A percentile compares a stretch with the other conserved stretches of the same genome.
These are phyloP conservation scores for Ustilago shanxiensis DNA, from an alignment of 1,284 basidiomycete genomes.

Conservation along the genomic window DNA sequence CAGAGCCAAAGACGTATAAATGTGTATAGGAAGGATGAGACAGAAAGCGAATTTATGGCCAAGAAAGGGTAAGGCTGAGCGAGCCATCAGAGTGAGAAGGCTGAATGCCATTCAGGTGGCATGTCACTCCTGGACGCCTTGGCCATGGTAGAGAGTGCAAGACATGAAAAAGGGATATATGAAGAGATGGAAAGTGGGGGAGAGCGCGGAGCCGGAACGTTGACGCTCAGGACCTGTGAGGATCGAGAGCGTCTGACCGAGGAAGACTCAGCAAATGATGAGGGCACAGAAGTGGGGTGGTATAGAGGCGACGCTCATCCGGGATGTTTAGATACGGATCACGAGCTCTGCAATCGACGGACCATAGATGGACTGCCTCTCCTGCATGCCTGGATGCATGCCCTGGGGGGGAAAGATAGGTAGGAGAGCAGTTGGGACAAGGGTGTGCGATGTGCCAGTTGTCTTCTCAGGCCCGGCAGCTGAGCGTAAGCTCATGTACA, in stretches of 20 bases:
- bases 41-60: neutral
- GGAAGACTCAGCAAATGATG: neutral
- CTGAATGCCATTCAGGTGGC: neutral
- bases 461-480: no score
- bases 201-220: neutral
- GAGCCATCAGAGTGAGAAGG: neutral
- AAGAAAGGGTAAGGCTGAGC: neutral
- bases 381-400: neutral
- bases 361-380: neutral
- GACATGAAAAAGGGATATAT: neutral
- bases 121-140: neutral
- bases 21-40: neutral
- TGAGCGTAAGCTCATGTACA: neutral
- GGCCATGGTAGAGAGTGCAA: neutral
- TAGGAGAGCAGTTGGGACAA: neutral
- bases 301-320: neutral
- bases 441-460: no score
- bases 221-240: neutral
- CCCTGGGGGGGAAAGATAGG: no score
- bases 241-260: neutral
- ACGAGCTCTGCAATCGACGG: no score
- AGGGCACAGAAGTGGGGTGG: neutral
- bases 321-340: neutral
- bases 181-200: neutral
- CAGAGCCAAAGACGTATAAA: neutral